These are phyloP conservation scores for Rhodotorula sp. DNA, from an alignment of 1,284 basidiomycete genomes.

Conservation along the genomic window DNA sequence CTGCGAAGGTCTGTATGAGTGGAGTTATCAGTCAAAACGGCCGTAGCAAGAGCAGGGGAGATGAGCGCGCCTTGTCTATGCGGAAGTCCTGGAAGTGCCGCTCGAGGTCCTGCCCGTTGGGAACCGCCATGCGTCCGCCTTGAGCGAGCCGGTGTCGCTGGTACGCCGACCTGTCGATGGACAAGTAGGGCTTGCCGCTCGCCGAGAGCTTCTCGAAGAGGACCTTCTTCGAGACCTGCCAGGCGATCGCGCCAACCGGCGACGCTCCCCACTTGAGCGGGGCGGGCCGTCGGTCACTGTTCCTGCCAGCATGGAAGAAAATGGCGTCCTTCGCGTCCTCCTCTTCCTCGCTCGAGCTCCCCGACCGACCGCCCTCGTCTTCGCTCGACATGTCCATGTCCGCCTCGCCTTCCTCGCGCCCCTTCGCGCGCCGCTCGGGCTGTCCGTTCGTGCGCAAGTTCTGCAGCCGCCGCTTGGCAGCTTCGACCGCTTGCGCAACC, in stretches of 20 bases:
- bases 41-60: too few species aligned
- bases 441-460: neutral
- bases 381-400: conserved; percentile 37
- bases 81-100: conserved; percentile 35
- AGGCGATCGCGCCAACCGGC: conserved; percentile 33
- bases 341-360: conserved; percentile 1
- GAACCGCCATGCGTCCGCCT: conserved; percentile 25
- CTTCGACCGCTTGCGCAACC: conserved; percentile 26
- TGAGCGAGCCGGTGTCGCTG: conserved; percentile 31
- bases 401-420: conserved; percentile 17
- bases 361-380: conserved; percentile 3
- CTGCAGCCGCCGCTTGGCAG: conserved; percentile 26
- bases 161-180: conserved; percentile 24
- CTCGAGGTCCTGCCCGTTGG: conserved; percentile 42
- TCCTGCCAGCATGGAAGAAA: conserved; percentile 11
- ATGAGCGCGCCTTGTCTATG: conserved; percentile 31
- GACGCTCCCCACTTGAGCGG: conserved; percentile 6
- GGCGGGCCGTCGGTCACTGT: neutral
- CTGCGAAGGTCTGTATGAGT: conserved; percentile 43
- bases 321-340: conserved; percentile 22
- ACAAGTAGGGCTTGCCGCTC: conserved; percentile 27
- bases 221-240: conserved; percentile 34
- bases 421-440: neutral
- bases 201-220: conserved; percentile 30
- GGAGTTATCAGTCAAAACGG: neutral